Conservation (phyloP, 164 flowering plant species). For the Taxillus chinensis region DNA sequence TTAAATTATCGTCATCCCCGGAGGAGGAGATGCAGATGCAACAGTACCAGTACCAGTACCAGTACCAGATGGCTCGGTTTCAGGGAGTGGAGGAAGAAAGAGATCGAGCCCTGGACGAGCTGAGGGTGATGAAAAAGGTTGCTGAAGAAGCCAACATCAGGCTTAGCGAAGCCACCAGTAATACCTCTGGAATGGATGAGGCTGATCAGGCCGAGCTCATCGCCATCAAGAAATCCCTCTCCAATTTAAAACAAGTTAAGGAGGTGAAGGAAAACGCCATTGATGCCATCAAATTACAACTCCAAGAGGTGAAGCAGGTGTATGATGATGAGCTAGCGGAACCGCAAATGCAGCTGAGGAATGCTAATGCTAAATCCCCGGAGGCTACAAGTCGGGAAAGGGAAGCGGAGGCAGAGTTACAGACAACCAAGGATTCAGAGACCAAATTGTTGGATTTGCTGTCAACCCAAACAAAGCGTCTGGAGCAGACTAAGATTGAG, state of each 20-base stretch:
- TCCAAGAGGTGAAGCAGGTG: conserved; percentile 22
- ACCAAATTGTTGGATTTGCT: conserved; percentile 28
- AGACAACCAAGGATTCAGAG: conserved; percentile 36
- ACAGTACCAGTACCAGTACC: conserved; percentile 22
- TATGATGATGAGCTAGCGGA: conserved; percentile 18
- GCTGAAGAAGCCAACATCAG: conserved; percentile 26
- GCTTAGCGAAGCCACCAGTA: conserved; percentile 21
- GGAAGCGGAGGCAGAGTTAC: conserved; percentile 32
- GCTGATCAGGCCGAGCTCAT: conserved; percentile 25
- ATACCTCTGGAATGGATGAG: conserved; percentile 14
- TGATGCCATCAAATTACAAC: conserved; percentile 22
- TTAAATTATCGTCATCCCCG: conserved; percentile 10
- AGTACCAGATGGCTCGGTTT: conserved; percentile 26
- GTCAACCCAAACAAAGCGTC: conserved; percentile 35
- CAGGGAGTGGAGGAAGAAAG: conserved; percentile 35
- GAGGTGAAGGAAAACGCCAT: conserved; percentile 18
- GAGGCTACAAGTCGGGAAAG: conserved; percentile 19
- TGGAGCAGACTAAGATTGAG: conserved; percentile 43
- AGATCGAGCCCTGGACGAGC: conserved; percentile 27
- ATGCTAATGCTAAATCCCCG: conserved; percentile 6
- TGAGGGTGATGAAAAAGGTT: conserved; percentile 31
- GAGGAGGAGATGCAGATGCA: conserved; percentile 22
- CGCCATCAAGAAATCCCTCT: conserved; percentile 19
- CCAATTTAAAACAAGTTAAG: conserved; percentile 21
- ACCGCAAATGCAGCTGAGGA: conserved; percentile 18